Evolutionary conservation across 2,329 filamentous ascomycete species (phyloP).

Genomic region (Trichophyton equinum): DNA sequence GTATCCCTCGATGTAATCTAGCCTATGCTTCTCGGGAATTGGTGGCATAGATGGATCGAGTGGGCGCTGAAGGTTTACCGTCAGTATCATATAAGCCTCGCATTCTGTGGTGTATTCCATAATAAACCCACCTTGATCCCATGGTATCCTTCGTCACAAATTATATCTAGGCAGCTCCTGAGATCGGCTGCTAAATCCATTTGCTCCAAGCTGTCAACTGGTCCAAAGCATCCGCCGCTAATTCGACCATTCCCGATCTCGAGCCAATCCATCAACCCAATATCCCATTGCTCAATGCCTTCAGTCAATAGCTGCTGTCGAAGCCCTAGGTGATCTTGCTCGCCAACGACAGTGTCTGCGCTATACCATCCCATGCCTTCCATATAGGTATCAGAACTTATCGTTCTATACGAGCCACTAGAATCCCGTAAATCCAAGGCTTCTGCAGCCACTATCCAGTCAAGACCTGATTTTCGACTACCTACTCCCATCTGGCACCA

Average conservation of each 20-base stretch:
- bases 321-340: constrained; percentile 30
- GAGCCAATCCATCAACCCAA: constrained; percentile 51
- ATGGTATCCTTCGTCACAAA: constrained; percentile 20
- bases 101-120: background rate
- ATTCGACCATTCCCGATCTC: constrained; percentile 14
- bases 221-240: constrained; percentile 11
- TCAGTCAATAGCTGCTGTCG: constrained; percentile 55
- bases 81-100: constrained; percentile 4
- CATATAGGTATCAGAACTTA: constrained; percentile 69
- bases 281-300: constrained; percentile 53
- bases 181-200: constrained; percentile 23
- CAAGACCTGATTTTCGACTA: constrained; percentile 71
- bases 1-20: constrained; percentile 44
- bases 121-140: constrained; percentile 20
- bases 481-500: constrained; percentile 97
- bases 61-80: constrained; percentile 27
- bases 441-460: constrained; percentile 77
- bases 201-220: constrained; percentile 20
- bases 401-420: constrained; percentile 47
- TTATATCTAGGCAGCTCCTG: constrained; percentile 27
- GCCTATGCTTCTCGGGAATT: constrained; percentile 41
- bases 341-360: constrained; percentile 43
- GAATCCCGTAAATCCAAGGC: constrained; percentile 57
- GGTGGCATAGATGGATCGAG: constrained; percentile 54
- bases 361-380: constrained; percentile 64